These are phyloP conservation scores for Brassica rapa DNA, from an alignment of 345 rosid genomes.

Conservation along the genomic window DNA sequence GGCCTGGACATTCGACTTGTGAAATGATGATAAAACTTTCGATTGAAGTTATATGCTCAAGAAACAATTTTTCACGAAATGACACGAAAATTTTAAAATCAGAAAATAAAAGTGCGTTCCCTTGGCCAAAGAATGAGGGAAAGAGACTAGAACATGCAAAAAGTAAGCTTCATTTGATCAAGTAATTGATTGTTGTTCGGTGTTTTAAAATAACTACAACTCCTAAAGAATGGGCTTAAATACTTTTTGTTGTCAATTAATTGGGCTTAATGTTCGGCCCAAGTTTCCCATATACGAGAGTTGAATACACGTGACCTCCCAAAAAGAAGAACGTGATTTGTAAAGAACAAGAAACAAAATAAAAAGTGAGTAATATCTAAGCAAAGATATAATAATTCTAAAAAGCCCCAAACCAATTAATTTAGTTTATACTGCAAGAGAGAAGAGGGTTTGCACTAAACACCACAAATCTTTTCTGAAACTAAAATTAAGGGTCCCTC, in stretches of 20 bases:
- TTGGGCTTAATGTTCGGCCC: not conserved
- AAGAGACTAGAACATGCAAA: not conserved
- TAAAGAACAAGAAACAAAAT: not conserved
- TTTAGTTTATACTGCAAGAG: not conserved
- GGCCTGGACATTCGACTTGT: not conserved
- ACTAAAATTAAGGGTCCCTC: slow-evolving; percentile 1
- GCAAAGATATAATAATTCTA: slow-evolving; percentile 4
- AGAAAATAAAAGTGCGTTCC: not conserved
- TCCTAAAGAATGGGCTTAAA: not conserved
- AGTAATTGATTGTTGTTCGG: not conserved
- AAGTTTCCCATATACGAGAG: not conserved
- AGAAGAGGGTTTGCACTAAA: slow-evolving; percentile 6
- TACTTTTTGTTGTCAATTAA: not conserved
- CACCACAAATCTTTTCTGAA: not conserved
- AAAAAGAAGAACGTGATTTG: not conserved
- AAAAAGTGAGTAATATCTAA: not conserved
- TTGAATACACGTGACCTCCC: slow-evolving; percentile 19
- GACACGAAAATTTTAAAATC: not conserved
- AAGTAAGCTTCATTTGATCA: not conserved
- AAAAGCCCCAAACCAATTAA: slow-evolving; percentile 30
- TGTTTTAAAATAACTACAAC: not conserved
- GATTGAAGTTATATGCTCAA: not conserved
- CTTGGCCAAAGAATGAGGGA: not conserved
- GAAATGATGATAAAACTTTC: slow-evolving; percentile 23
- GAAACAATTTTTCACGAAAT: not conserved